Evolutionary conservation across 306 rosid genomes (phyloP), one percentile per base, ranked within the genome.

Genomic region (Cucumis cinereus): DNA sequence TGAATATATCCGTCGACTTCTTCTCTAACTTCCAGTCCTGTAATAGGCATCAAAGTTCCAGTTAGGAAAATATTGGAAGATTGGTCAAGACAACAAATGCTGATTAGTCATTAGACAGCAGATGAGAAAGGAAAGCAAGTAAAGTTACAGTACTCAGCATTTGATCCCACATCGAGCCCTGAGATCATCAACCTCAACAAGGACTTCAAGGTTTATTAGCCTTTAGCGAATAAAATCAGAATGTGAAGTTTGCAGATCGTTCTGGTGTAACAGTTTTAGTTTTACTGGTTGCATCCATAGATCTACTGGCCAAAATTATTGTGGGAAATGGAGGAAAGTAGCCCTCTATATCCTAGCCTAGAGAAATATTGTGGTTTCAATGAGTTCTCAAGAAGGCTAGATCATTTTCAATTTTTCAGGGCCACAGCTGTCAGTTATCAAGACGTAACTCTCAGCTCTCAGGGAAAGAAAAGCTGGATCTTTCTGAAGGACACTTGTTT

Each of bases 11-110:
- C 4, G 93, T 91, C 20, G 88, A 84, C 82, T 80, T 92, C 93
- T 93, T 93, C 85, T 93, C 98, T 52, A 86, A 70, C 86, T 89
- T 91, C 98, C 97, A 89, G n/a, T 91, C 98, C 97, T 93, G 89
- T 57, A 83, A 4, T 4, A 5, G 23, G 28, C 71, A 76, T 24
- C 57, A 60, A 40, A 76, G 14, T 28, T 72, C 19, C 53, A 35
- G 28, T 35, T 20, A n/a, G 35, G 16, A 41, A 22, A 43, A 57
- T 40, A 43, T 43, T 38, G 41, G 26, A 40, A 14, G 77, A 17
- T n/a, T 3, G 75, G 55, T 24, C 41, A 36, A 55, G 8, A 41
- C 15, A 58, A 75, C 36, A 54, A 23, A 43, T 16, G 55, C 38
- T 23, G 35, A 73, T 10, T 67, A 64, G 72, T 10, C 41, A 20